These are phyloP conservation scores for Saturnispora sekii DNA, from an alignment of 805 yeast genomes.

Conservation along the genomic window DNA sequence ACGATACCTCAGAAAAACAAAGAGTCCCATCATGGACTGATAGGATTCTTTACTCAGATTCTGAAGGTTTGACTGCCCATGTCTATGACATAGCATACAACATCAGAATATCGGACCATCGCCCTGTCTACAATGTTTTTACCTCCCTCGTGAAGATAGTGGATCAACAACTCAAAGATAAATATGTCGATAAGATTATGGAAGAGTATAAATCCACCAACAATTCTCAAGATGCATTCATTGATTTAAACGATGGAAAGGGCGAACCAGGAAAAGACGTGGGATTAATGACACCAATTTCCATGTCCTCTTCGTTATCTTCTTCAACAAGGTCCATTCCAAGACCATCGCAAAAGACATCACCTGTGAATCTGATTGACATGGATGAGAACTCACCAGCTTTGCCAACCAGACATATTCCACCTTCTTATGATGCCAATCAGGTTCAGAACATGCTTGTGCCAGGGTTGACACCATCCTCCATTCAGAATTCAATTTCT, in stretches of 20 bases:
- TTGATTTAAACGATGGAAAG: constrained; percentile 25
- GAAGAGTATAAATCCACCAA: constrained; percentile 37
- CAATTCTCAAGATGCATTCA: constrained; percentile 13
- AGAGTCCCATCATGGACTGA: constrained; percentile 97
- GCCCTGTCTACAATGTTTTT: constrained; percentile 83
- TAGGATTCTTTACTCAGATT: constrained; percentile 62
- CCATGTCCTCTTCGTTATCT: constrained; percentile 14
- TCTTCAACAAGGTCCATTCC: constrained; percentile 3
- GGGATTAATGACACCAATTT: constrained; percentile 10
- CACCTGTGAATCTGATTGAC: constrained; percentile 16
- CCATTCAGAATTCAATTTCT: constrained; percentile 11
- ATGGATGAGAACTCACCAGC: constrained; percentile 13
- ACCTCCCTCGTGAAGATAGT: constrained; percentile 55
- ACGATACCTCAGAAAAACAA: constrained; percentile 87
- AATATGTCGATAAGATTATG: constrained; percentile 50
- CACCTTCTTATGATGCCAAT: constrained; percentile 18
- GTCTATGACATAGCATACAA: constrained; percentile 58
- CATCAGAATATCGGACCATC: constrained; percentile 72
- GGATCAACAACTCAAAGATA: constrained; percentile 50
- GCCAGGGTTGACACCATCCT: constrained; percentile 18
- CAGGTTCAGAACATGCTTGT: constrained; percentile 16
- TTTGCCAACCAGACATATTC: constrained; percentile 15
- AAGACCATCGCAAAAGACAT: constrained; percentile 11
- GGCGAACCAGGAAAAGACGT: constrained; percentile 8
- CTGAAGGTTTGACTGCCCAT: constrained; percentile 41